Percentiles rank a stretch among this genome's conserved stretches.
Evolutionary conservation across 176 grass and related monocot genomes (phyloP).

Genomic region (Rhipidocladum racemiflorum): DNA sequence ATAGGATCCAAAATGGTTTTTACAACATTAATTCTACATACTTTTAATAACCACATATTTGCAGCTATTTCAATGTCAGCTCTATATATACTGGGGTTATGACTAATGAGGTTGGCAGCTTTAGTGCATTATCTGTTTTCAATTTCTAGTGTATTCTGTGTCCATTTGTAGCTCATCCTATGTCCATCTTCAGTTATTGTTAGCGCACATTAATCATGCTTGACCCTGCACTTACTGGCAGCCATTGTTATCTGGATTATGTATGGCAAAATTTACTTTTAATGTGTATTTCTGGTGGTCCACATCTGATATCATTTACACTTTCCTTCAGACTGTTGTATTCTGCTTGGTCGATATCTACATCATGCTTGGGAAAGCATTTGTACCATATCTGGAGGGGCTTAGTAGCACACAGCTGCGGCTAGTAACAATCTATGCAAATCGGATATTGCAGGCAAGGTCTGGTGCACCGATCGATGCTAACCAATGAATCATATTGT

Average conservation of each 20-base stretch:
- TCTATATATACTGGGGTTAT: not conserved
- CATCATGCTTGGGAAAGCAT: constrained; percentile 81
- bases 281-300: not conserved
- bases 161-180: constrained; percentile 11
- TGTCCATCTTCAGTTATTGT: not conserved
- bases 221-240: not conserved
- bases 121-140: not conserved
- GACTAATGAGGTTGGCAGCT: not conserved
- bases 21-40: not conserved
- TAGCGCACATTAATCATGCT: not conserved
- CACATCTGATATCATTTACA: constrained; percentile 33
- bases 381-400: constrained; percentile 69
- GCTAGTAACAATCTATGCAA: constrained; percentile 82
- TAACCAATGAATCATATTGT: constrained; percentile 41
- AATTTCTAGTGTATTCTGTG: constrained; percentile 6
- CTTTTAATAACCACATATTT: not conserved
- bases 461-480: constrained; percentile 50
- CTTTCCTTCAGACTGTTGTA: constrained; percentile 57
- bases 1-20: not conserved
- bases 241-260: not conserved
- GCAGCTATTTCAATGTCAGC: not conserved
- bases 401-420: constrained; percentile 80
- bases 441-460: constrained; percentile 70
- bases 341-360: constrained; percentile 93
- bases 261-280: not conserved